These are phyloP conservation scores for Morella rubra DNA, from an alignment of 306 rosid species.

Conservation along the genomic window DNA sequence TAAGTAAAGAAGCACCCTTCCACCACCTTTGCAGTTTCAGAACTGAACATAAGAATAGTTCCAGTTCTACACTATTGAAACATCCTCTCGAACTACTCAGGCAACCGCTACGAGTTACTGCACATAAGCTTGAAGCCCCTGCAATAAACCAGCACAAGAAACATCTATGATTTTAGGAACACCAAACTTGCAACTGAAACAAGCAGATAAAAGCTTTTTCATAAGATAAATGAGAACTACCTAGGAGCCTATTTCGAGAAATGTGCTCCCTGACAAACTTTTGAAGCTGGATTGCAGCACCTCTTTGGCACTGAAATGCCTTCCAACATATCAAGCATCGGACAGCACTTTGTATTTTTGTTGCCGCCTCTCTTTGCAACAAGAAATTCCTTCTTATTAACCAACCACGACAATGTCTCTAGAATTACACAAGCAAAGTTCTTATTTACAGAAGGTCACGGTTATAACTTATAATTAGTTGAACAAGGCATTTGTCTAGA, in stretches of 20 bases:
- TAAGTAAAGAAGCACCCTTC: constrained; percentile 49
- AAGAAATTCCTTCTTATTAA: constrained; percentile 49
- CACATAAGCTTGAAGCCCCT: constrained; percentile 43
- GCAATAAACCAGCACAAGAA: constrained; percentile 28
- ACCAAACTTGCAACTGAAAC: constrained; percentile 12
- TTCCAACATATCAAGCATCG: constrained; percentile 48
- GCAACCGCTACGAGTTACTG: constrained; percentile 27
- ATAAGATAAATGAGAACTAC: constrained; percentile 34
- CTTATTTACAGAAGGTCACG: constrained; percentile 8
- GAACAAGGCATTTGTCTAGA: constrained; percentile 8
- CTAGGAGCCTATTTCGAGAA: constrained; percentile 60
- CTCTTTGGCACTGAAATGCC: constrained; percentile 41
- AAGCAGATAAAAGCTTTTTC: constrained; percentile 3
- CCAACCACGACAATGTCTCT: constrained; percentile 77
- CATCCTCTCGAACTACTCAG: constrained; percentile 30
- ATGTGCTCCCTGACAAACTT: constrained; percentile 65
- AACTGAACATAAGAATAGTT: constrained; percentile 47
- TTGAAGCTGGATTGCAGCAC: constrained; percentile 65
- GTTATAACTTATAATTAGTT: background rate
- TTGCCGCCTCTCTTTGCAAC: constrained; percentile 49
- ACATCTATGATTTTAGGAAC: constrained; percentile 3
- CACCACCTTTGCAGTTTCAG: constrained; percentile 87
- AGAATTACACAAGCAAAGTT: constrained; percentile 25
- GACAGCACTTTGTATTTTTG: constrained; percentile 58
- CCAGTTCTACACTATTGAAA: constrained; percentile 41